These are phyloP conservation scores for Crucihimalaya himalaica DNA, from an alignment of 345 rosid genomes.

Conservation along the genomic window DNA sequence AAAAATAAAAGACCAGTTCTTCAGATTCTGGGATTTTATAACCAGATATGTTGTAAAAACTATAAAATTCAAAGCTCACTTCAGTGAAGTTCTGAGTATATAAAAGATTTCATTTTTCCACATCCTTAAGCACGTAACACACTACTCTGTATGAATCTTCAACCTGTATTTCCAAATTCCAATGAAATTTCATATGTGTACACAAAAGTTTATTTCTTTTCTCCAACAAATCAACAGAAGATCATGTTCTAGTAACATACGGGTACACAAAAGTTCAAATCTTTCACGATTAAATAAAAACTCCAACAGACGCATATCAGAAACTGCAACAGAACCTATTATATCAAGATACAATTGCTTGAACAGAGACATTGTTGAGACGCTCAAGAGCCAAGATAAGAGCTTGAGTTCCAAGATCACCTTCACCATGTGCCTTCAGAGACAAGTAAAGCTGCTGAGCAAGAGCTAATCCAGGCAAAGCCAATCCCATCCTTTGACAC, in stretches of 20 bases:
- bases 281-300: neutral
- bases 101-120: neutral
- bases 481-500: constrained; percentile 84
- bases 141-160: neutral
- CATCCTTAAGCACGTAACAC: neutral
- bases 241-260: neutral
- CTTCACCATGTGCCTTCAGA: constrained; percentile 88
- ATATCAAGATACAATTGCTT: constrained; percentile 7
- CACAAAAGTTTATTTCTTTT: neutral
- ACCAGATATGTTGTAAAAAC: constrained; percentile 25
- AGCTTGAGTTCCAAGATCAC: constrained; percentile 77
- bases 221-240: neutral
- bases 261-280: neutral
- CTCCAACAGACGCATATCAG: neutral
- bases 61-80: neutral
- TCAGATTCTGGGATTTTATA: constrained; percentile 28
- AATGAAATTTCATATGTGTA: neutral
- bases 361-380: constrained; percentile 67
- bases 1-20: constrained; percentile 13
- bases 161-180: neutral
- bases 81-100: neutral
- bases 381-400: constrained; percentile 82
- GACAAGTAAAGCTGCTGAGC: constrained; percentile 93
- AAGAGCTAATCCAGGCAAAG: constrained; percentile 81
- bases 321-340: neutral